Percentiles rank a stretch among this genome's conserved stretches.
Evolutionary conservation across 495 filamentous ascomycete genomes (phyloP).

Genomic region (Cudoniella acicularis): DNA sequence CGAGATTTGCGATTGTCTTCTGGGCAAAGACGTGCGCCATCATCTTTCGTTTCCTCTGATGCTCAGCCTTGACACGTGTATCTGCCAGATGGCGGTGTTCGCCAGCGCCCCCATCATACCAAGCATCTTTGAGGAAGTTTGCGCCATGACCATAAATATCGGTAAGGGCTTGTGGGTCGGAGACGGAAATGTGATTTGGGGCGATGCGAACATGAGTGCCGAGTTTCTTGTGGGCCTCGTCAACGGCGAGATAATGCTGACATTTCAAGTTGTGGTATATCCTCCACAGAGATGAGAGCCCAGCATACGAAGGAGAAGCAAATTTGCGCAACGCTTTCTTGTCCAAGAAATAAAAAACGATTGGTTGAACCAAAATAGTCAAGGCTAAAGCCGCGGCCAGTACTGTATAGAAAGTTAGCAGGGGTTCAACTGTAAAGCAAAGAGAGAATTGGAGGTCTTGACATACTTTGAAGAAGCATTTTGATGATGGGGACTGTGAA

Average conservation of each 20-base stretch:
- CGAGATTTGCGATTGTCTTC: constrained; percentile 11
- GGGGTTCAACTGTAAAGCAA: no score
- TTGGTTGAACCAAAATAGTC: background rate
- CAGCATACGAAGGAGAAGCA: constrained; percentile 11
- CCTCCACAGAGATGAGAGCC: constrained; percentile 12
- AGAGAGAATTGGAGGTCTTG: no score
- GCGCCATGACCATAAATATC: constrained; percentile 30
- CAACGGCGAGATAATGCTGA: constrained; percentile 11
- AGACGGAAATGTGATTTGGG: constrained; percentile 29
- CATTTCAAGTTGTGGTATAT: constrained; percentile 6
- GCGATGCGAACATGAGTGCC: constrained; percentile 30
- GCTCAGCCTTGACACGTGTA: constrained; percentile 5
- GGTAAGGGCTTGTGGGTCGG: constrained; percentile 27
- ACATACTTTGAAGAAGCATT: no score
- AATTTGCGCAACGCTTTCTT: constrained; percentile 11
- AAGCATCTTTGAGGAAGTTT: constrained; percentile 16
- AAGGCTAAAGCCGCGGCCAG: background rate
- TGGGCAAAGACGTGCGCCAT: constrained; percentile 7
- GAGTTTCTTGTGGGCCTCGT: constrained; percentile 5
- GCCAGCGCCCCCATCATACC: constrained; percentile 16
- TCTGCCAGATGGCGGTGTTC: constrained; percentile 14
- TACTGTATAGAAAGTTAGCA: no score
- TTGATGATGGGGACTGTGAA: no score
- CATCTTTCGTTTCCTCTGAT: constrained; percentile 8
- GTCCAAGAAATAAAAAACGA: constrained; percentile 7